These are phyloP conservation scores for Blastobotrys chiropterorum DNA, from an alignment of 805 yeast genomes.

Conservation along the genomic window DNA sequence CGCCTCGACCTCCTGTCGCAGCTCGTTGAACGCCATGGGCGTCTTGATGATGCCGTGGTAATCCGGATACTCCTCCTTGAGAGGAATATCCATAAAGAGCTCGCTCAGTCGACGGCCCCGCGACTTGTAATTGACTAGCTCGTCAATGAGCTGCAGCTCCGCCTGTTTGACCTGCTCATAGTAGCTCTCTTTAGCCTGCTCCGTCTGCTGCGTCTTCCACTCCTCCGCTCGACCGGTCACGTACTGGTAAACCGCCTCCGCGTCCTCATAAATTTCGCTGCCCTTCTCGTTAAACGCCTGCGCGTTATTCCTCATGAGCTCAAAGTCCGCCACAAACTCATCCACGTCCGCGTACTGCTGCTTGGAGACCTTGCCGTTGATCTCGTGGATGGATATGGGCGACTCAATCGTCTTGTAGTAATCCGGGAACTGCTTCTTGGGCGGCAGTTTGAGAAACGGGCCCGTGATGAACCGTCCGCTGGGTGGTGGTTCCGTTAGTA, in stretches of 20 bases:
- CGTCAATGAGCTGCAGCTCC: slow-evolving; percentile 29
- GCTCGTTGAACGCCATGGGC: slow-evolving; percentile 67
- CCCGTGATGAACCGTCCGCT: slow-evolving; percentile 3
- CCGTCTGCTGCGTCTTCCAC: slow-evolving; percentile 7
- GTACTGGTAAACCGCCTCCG: slow-evolving; percentile 48
- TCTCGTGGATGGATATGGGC: slow-evolving; percentile 55
- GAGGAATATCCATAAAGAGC: slow-evolving; percentile 72
- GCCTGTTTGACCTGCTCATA: slow-evolving; percentile 17
- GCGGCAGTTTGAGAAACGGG: slow-evolving; percentile 61
- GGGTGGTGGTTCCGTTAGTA: background rate
- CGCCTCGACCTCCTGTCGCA: slow-evolving; percentile 46
- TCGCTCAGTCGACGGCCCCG: slow-evolving; percentile 42
- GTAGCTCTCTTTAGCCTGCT: slow-evolving; percentile 4
- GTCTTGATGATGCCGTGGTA: slow-evolving; percentile 64
- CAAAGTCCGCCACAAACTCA: slow-evolving; percentile 51
- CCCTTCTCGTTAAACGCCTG: slow-evolving; percentile 61
- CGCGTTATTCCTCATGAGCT: slow-evolving; percentile 66
- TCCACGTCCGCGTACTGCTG: slow-evolving; percentile 34
- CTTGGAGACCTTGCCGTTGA: slow-evolving; percentile 40
- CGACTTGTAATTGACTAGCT: slow-evolving; percentile 35
- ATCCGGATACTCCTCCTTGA: slow-evolving; percentile 67
- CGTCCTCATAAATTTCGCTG: slow-evolving; percentile 61
- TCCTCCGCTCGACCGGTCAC: slow-evolving; percentile 41
- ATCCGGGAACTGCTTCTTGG: slow-evolving; percentile 73
- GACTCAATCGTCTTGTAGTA: slow-evolving; percentile 59